Evolutionary conservation across 129 eudicot genomes (phyloP).

Genomic region (Centrapalus pauciflorus): DNA sequence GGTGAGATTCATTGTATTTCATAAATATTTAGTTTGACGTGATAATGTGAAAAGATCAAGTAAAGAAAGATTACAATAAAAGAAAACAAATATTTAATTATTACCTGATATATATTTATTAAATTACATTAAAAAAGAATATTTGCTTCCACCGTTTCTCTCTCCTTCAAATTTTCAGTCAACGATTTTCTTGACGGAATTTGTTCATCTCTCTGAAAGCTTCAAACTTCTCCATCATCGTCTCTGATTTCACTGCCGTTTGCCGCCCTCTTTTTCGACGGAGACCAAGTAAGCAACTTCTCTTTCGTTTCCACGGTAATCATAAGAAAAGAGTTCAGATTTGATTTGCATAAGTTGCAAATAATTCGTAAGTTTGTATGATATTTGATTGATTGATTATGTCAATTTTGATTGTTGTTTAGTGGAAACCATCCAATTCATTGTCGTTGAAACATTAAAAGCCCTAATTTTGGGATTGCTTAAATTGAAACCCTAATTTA

Average conservation of each 20-base stretch:
- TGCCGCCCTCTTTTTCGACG: not conserved
- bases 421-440: not conserved
- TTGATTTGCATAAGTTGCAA: not conserved
- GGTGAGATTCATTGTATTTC: no score
- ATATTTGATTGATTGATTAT: not conserved
- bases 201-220: slow-evolving; percentile 13
- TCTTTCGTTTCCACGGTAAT: not conserved
- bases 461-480: slow-evolving; percentile 13
- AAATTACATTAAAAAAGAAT: no score
- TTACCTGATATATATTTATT: no score
- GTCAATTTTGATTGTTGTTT: not conserved
- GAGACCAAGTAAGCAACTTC: slow-evolving; percentile 17
- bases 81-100: no score
- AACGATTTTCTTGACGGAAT: slow-evolving; percentile 21
- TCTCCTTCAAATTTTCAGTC: slow-evolving; percentile 25
- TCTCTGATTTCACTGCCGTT: slow-evolving; percentile 15
- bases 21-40: no score
- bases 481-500: slow-evolving; percentile 20
- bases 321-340: not conserved
- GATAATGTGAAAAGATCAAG: no score
- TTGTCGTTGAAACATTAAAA: not conserved
- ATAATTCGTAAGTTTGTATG: not conserved
- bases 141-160: slow-evolving; percentile 14
- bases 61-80: no score
- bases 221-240: slow-evolving; percentile 9